Conservation (phyloP, 23 red algal genomes). For the Gracilariopsis chorda region DNA sequence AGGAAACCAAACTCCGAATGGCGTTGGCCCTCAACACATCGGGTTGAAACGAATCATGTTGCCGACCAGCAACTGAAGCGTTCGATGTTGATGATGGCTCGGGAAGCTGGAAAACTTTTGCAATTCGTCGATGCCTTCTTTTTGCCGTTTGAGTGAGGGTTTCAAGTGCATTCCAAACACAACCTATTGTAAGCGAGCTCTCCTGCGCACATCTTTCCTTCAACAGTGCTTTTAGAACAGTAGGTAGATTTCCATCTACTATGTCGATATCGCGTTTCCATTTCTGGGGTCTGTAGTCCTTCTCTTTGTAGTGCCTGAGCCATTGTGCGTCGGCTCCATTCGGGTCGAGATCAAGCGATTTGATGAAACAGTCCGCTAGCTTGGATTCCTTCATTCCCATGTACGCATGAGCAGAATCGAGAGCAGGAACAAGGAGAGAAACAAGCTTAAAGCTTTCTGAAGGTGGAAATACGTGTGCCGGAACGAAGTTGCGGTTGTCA, state of each 20-base stretch:
- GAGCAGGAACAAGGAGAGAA: slow-evolving; percentile 28
- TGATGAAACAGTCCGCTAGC: slow-evolving; percentile 29
- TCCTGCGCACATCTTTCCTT: slow-evolving; percentile 2
- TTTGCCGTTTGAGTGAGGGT: slow-evolving; percentile 34
- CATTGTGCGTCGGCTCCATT: slow-evolving; percentile 47
- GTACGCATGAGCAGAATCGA: slow-evolving; percentile 47
- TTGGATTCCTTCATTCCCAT: slow-evolving; percentile 55
- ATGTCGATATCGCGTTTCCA: slow-evolving; percentile 49
- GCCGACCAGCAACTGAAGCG: background rate
- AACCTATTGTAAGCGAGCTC: slow-evolving; percentile 51
- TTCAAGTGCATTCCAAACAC: slow-evolving; percentile 40
- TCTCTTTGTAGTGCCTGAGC: slow-evolving; percentile 60
- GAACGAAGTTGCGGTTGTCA: background rate
- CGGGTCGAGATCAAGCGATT: slow-evolving; percentile 29
- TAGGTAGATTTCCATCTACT: slow-evolving; percentile 53
- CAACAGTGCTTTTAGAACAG: slow-evolving; percentile 34
- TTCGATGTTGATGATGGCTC: background rate
- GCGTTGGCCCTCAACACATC: background rate
- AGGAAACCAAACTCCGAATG: background rate
- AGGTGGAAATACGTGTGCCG: slow-evolving; percentile 38
- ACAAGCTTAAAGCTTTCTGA: slow-evolving; percentile 41
- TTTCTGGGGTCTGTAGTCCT: slow-evolving; percentile 20
- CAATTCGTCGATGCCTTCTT: background rate
- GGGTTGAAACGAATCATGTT: background rate
- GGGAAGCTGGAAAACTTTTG: background rate